These are phyloP conservation scores for Diaporthe eres DNA, from an alignment of 2,329 filamentous ascomycete species.

Conservation along the genomic window DNA sequence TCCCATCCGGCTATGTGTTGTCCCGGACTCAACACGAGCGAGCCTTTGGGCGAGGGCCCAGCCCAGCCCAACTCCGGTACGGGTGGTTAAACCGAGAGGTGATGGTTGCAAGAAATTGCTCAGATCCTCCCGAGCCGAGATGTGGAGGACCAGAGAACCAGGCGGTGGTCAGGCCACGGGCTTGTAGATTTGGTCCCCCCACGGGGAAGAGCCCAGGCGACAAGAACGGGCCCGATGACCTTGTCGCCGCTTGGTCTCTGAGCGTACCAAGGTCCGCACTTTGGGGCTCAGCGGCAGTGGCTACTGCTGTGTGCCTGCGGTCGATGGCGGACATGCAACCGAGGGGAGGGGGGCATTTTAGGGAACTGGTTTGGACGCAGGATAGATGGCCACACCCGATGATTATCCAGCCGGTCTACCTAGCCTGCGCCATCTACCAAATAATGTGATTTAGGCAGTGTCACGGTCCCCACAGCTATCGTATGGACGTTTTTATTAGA, in stretches of 20 bases:
- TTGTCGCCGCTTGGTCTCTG: background rate
- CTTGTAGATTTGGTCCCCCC: background rate
- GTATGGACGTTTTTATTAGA: background rate
- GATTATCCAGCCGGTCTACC: constrained; percentile 31
- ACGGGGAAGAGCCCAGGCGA: background rate
- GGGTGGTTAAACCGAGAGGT: constrained; percentile 20
- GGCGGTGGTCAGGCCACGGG: constrained; percentile 3
- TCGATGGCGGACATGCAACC: background rate
- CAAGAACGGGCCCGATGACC: constrained; percentile 16
- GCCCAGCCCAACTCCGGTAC: constrained; percentile 7
- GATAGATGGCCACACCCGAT: constrained; percentile 17
- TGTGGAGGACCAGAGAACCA: constrained; percentile 20
- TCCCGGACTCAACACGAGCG: background rate
- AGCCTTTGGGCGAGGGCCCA: background rate
- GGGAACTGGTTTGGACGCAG: background rate
- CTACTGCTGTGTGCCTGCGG: background rate
- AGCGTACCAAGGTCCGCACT: constrained; percentile 15
- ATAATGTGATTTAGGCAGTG: constrained; percentile 14
- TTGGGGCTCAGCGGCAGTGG: constrained; percentile 17
- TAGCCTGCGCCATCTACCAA: constrained; percentile 28
- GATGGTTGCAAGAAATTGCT: constrained; percentile 27
- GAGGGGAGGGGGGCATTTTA: background rate
- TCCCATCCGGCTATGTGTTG: constrained; percentile 2
- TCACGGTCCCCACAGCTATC: background rate
- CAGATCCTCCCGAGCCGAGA: constrained; percentile 33